Conservation (phyloP, 495 filamentous ascomycete species). For the Chaetomium fimeti region DNA sequence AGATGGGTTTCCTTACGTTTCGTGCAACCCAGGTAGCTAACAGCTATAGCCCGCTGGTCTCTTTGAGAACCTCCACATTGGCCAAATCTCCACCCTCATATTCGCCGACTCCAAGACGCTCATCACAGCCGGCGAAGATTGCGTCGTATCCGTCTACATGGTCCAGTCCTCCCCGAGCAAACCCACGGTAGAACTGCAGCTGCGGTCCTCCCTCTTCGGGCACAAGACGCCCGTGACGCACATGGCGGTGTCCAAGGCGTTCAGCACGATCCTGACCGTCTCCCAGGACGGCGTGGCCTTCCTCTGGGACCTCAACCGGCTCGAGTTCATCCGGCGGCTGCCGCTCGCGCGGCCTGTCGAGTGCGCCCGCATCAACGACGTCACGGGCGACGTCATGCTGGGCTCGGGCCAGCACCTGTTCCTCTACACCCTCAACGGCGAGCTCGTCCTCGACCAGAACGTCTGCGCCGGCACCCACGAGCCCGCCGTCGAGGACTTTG, state of each 20-base stretch:
- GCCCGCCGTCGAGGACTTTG: conserved; percentile 57
- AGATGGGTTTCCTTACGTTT: not conserved
- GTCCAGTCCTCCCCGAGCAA: conserved; percentile 56
- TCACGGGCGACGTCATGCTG: conserved; percentile 81
- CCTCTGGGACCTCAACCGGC: conserved; percentile 90
- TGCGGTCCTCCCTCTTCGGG: conserved; percentile 80
- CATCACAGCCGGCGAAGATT: conserved; percentile 87
- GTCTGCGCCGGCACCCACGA: conserved; percentile 49
- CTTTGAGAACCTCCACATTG: conserved; percentile 89
- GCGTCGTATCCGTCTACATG: conserved; percentile 81
- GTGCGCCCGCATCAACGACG: conserved; percentile 84
- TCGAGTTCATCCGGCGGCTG: conserved; percentile 78
- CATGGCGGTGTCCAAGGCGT: conserved; percentile 81
- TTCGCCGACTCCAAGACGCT: conserved; percentile 89
- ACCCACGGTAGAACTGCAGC: conserved; percentile 71
- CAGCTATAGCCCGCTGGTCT: conserved; percentile 60
- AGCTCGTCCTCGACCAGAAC: conserved; percentile 73
- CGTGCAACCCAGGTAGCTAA: not conserved
- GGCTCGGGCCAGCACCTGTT: conserved; percentile 69
- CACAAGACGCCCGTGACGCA: conserved; percentile 77
- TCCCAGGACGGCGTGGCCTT: conserved; percentile 75
- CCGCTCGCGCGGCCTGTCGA: conserved; percentile 52
- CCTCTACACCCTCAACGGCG: conserved; percentile 88
- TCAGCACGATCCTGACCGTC: conserved; percentile 79
- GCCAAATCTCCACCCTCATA: conserved; percentile 74